Conservation (phyloP, 2,329 filamentous ascomycete genomes). For the Nemania sp. region DNA sequence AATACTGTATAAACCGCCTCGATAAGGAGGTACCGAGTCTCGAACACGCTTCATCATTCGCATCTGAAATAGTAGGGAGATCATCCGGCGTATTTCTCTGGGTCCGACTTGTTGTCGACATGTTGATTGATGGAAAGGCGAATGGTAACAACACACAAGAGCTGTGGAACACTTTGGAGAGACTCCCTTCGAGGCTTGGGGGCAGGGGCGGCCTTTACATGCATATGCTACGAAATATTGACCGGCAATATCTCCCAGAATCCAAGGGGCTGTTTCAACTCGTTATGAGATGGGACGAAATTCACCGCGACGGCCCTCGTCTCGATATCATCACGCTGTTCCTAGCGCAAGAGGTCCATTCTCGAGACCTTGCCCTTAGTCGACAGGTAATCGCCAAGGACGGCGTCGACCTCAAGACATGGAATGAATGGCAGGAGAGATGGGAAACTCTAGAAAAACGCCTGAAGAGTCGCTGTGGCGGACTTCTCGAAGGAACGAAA, state of each 20-base stretch:
- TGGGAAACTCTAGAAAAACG: not conserved
- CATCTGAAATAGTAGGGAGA: not conserved
- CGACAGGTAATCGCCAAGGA: too few species aligned
- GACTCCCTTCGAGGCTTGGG: not conserved
- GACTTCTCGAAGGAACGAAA: not conserved
- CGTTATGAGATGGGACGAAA: not conserved
- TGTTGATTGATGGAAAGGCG: conserved; percentile 4
- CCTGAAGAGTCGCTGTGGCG: conserved; percentile 1
- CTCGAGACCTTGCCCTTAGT: not conserved
- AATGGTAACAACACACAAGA: not conserved
- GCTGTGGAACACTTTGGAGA: not conserved
- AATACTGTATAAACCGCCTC: not conserved
- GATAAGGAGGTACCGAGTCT: not conserved
- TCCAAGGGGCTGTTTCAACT: conserved; percentile 5
- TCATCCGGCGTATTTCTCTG: conserved; percentile 3
- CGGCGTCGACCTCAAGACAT: not conserved
- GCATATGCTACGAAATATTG: conserved; percentile 5
- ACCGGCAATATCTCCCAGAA: not conserved
- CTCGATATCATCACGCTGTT: not conserved
- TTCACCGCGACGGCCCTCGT: not conserved
- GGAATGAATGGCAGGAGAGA: not conserved
- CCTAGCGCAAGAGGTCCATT: not conserved
- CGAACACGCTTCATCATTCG: not conserved
- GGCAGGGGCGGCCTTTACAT: not conserved
- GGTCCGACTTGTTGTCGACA: not conserved